Conservation (phyloP, 164 flowering plant species). For the Piper longum region DNA sequence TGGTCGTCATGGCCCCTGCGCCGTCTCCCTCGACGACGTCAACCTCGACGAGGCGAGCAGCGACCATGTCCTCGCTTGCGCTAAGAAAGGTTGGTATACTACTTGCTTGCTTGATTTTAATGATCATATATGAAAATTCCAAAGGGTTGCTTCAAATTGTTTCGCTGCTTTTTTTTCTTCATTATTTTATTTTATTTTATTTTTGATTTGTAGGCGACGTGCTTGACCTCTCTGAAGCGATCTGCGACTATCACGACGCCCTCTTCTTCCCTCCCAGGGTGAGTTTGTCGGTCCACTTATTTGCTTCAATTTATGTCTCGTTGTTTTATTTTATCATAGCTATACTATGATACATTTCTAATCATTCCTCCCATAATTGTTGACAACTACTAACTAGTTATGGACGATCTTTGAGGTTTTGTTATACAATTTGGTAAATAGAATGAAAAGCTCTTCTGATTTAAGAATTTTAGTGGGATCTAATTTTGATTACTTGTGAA, state of each 20-base stretch:
- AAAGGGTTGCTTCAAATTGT: too few species aligned
- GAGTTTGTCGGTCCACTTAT: too few species aligned
- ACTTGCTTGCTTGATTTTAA: too few species aligned
- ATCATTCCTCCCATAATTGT: too few species aligned
- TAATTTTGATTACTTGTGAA: background rate
- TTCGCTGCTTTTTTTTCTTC: background rate
- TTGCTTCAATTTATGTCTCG: too few species aligned
- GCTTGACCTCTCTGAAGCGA: slow-evolving; percentile 97
- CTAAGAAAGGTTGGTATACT: slow-evolving; percentile 91
- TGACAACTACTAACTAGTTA: too few species aligned
- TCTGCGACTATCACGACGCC: slow-evolving; percentile 77
- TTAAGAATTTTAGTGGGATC: background rate
- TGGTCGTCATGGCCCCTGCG: slow-evolving; percentile 97
- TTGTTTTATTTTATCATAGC: too few species aligned
- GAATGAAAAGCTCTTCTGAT: background rate
- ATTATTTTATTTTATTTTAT: slow-evolving; percentile 3
- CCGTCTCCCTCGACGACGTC: slow-evolving; percentile 88
- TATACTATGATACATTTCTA: too few species aligned
- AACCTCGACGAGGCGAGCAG: slow-evolving; percentile 97
- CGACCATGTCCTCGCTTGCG: slow-evolving; percentile 74
- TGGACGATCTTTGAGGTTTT: too few species aligned
- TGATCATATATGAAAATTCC: too few species aligned
- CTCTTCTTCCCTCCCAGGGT: slow-evolving; percentile 62
- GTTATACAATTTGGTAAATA: too few species aligned
- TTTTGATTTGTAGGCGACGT: slow-evolving; percentile 40